These are phyloP conservation scores for Taphrina populina DNA, from an alignment of 1,139 yeast genomes.

Conservation along the genomic window DNA sequence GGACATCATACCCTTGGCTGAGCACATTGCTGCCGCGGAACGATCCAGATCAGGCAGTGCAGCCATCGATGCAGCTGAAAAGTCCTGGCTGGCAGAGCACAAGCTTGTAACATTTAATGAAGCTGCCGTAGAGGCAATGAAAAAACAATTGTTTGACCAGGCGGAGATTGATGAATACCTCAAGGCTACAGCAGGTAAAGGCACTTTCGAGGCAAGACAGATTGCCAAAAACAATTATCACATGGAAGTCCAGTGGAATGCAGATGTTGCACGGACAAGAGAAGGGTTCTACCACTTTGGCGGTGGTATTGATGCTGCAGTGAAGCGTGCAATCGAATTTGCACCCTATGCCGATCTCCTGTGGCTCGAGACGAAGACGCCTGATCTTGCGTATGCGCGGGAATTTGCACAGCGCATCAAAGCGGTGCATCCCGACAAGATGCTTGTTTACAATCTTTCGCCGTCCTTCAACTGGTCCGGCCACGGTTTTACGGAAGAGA, in stretches of 20 bases:
- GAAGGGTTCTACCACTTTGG: conserved; percentile 57
- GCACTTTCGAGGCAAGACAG: conserved; percentile 46
- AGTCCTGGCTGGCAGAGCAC: conserved; percentile 51
- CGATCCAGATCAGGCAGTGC: conserved; percentile 45
- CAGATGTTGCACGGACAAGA: conserved; percentile 52
- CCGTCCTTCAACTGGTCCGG: conserved; percentile 62
- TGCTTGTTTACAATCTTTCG: conserved; percentile 58
- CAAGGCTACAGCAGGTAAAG: conserved; percentile 42
- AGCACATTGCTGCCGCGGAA: conserved; percentile 52
- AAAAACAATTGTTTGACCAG: conserved; percentile 43
- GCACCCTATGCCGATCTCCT: conserved; percentile 60
- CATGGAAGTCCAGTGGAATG: conserved; percentile 53
- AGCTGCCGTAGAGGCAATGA: conserved; percentile 47
- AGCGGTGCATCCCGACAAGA: conserved; percentile 53
- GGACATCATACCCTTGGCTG: conserved; percentile 51
- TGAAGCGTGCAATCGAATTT: conserved; percentile 54
- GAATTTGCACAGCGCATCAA: conserved; percentile 53
- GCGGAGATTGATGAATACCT: conserved; percentile 45
- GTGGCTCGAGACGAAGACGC: conserved; percentile 62
- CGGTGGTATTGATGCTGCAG: conserved; percentile 56
- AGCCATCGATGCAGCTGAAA: conserved; percentile 48
- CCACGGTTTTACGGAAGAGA: conserved; percentile 54
- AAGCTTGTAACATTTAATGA: conserved; percentile 54
- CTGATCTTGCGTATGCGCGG: conserved; percentile 55
- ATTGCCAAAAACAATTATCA: conserved; percentile 46